Evolutionary conservation across 805 yeast genomes (phyloP), one percentile per base, ranked within the genome.

Genomic region (Candida oleophila): DNA sequence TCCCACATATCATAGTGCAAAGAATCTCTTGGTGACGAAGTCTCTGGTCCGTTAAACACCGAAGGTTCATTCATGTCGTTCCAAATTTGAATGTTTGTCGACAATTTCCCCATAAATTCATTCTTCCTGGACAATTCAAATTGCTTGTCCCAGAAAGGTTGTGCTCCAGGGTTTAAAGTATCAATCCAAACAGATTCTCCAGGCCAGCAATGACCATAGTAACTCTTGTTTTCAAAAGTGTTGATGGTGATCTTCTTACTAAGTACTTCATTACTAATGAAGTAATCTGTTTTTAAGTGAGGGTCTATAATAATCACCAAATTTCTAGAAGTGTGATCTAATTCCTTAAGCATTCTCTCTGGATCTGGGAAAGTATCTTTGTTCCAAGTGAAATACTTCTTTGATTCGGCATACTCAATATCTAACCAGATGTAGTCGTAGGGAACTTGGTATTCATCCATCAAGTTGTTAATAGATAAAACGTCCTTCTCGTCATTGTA

Each of bases 51-150:
- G 55, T 85, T 81, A 62, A 94, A 94, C 3, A 94, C 85, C 0
- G 97, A 89, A 1, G 98, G 97, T 67, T 94, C 99, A 66, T 87
- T 89, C 99, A 94, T 94, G 64, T 94, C 99, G 65, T 92, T 94
- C 99, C 99, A 94, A 16, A 94, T 69, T 57, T 85, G 85, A 41
- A 89, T 64, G 59, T 94, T 94, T 12, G 77, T 70, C 8, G 85
- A 78, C 79, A 44, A 74, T 70, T 44, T 77, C 71, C 55, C 64
- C 52, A 71, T 53, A 39, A 70, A 67, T 40, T 50, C 48, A 38
- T 61, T 58, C 1, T 65, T 58, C 3, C 73, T 61, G 8, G 83
- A 81, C 47, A 74, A 71, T 20, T 60, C 61, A 57, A 78, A 82
- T 41, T 80, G 74, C 2, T 64, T 49, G 41, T 68, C 69, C 97